Base-by-base conservation (phyloP, 805 yeast species). In the Torulaspora microellipsoides region DNA sequence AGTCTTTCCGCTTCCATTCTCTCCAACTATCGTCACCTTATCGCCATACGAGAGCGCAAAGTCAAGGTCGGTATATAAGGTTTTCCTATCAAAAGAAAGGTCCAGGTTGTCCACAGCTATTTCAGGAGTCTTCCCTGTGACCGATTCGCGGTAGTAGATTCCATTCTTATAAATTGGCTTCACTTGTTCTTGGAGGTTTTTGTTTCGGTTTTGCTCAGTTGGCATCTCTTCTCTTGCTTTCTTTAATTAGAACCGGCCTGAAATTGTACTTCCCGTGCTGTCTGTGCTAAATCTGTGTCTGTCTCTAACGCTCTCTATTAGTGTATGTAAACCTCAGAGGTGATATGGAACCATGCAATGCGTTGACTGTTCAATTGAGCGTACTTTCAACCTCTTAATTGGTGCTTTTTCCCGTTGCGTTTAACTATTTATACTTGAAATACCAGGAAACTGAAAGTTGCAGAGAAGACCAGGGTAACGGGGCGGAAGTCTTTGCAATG, bases 1-100 rank as follows among this genome's bases (percentile, higher is more conserved):
- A 10, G 75, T 71, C 54, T 72, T 72, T 59, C 77, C 77, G 13
- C 75, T 75, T 58, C 77, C 76, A 56, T 72, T 72, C 29, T 76
- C 76, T 15, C 77, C 77, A 31, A 72, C 59, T 50, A 72, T 68
- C 30, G 76, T 76, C 30, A 72, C 76, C 45, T 48, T 48, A 36
- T 48, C 52, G 17, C 49, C 52, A 33, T 42, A 39, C 12, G 40
- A 42, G n/a, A 38, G 33, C 37, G 47, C 36, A 33, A 48, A 48
- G 38, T 48, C 49, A 23, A 48, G 49, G 27, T 46, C 49, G 15
- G 38, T 31, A 43, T 42, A 48, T 37, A 48, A 36, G 36, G 49
- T 46, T 39, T 46, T 46, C 38, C 31, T 31, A 32, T 45, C 51
- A 15, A 47, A 38, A 25, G 51, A 36, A 27, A 47, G 43, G 23